These are phyloP conservation scores for Trametes polyzona DNA, from an alignment of 1,284 basidiomycete species.

Conservation along the genomic window DNA sequence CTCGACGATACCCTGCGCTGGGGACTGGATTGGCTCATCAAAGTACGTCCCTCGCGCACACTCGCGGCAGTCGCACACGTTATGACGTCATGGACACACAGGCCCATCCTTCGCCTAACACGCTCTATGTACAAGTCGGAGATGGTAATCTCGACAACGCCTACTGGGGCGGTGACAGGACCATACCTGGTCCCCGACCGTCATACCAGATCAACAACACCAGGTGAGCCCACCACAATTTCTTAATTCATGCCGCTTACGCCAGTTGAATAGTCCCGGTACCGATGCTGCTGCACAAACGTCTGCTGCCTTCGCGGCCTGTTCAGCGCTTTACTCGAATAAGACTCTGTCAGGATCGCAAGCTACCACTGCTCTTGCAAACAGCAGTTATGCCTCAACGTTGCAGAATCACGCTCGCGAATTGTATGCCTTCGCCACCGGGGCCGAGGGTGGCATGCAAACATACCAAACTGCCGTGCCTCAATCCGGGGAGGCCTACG, in stretches of 20 bases:
- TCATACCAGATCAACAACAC: constrained; percentile 80
- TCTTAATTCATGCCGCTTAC: background rate
- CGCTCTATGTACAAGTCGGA: constrained; percentile 80
- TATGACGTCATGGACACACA: constrained; percentile 37
- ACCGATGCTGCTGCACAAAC: constrained; percentile 87
- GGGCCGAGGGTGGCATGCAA: constrained; percentile 57
- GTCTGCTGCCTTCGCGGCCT: constrained; percentile 86
- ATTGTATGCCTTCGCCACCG: constrained; percentile 75
- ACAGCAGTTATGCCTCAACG: constrained; percentile 70
- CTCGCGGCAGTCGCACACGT: background rate
- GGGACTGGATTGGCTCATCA: constrained; percentile 91
- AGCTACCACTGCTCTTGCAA: constrained; percentile 69
- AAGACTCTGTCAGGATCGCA: constrained; percentile 49
- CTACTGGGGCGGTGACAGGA: constrained; percentile 89
- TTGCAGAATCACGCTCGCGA: constrained; percentile 76
- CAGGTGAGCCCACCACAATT: constrained; percentile 34
- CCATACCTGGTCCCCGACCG: constrained; percentile 75
- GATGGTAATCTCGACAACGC: constrained; percentile 65
- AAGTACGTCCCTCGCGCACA: constrained; percentile 48
- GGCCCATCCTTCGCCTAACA: constrained; percentile 79
- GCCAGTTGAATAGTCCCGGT: constrained; percentile 58
- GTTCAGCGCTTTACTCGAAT: constrained; percentile 77
- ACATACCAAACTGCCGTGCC: constrained; percentile 73
- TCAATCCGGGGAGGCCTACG: constrained; percentile 65
- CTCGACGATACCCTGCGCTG: constrained; percentile 87